Conservation (phyloP, 2,329 filamentous ascomycete genomes). For the Didymella glomerata region DNA sequence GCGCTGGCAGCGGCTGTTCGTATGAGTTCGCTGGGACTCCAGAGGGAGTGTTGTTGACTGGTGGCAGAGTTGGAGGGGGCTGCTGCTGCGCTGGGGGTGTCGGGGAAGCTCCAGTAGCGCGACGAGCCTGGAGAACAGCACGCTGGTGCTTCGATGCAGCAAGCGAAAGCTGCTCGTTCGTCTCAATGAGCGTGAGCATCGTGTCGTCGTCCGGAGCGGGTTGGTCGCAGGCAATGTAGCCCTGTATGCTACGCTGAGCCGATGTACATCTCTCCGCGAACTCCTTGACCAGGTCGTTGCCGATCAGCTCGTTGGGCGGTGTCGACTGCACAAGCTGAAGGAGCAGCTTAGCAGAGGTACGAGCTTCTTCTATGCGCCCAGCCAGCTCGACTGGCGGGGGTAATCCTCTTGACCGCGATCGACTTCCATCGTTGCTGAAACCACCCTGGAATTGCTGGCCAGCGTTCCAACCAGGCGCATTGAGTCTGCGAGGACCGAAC, state of each 20-base stretch:
- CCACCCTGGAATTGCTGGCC: conserved; percentile 33
- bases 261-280: conserved; percentile 86
- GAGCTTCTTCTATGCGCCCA: conserved; percentile 86
- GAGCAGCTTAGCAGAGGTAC: conserved; percentile 89
- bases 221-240: conserved; percentile 81
- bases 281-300: conserved; percentile 90
- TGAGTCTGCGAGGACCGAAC: conserved; percentile 53
- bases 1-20: conserved; percentile 15
- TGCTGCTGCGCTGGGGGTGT: conserved; percentile 34
- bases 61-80: conserved; percentile 3
- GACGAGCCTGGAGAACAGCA: conserved; percentile 70
- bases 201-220: conserved; percentile 91
- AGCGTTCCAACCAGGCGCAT: conserved; percentile 54
- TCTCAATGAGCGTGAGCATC: conserved; percentile 91
- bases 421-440: conserved; percentile 31
- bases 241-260: conserved; percentile 82
- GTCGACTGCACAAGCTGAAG: conserved; percentile 90
- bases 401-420: conserved; percentile 39
- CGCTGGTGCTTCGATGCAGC: conserved; percentile 86
- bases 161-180: conserved; percentile 87
- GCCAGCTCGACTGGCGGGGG: conserved; percentile 80
- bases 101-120: conserved; percentile 47
- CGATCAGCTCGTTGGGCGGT: conserved; percentile 74
- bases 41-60: conserved; percentile 21
- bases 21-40: conserved; percentile 29